phyloP scores from a whole-genome alignment of 495 filamentous ascomycete genomes.

The Penicillium waksmanii region DNA sequence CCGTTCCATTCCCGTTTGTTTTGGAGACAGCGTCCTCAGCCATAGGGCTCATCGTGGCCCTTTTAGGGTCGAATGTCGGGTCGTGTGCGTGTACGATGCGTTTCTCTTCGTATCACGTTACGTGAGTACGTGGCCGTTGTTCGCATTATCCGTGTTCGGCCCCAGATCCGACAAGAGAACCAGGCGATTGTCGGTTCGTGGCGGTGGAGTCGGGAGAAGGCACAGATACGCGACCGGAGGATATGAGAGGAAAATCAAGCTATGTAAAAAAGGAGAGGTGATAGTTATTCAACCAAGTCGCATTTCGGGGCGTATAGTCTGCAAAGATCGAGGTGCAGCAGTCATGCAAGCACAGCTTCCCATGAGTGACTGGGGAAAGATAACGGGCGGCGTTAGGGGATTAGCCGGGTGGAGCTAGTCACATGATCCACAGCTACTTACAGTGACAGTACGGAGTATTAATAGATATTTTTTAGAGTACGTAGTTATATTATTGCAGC shows the following conservation, averaged over 20 bases:
- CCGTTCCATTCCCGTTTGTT: slow-evolving; percentile 13
- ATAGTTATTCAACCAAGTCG: slow-evolving; percentile 4
- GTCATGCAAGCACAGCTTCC: slow-evolving; percentile 3
- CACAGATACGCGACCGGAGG: background rate
- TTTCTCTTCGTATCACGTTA: background rate
- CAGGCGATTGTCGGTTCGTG: slow-evolving; percentile 10
- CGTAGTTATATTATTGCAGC: too few species aligned
- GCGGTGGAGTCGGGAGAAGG: background rate
- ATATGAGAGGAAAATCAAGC: background rate
- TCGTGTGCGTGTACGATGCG: background rate
- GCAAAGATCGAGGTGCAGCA: background rate
- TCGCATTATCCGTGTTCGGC: slow-evolving; percentile 11
- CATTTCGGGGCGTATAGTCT: background rate
- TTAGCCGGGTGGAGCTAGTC: slow-evolving; percentile 20
- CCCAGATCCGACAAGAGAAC: background rate
- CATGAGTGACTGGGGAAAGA: slow-evolving; percentile 20
- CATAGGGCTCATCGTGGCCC: slow-evolving; percentile 15
- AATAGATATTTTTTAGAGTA: too few species aligned
- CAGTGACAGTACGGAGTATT: background rate
- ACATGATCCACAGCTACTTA: slow-evolving; percentile 10
- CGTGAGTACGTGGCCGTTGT: background rate
- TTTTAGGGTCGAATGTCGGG: background rate
- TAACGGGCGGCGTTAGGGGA: slow-evolving; percentile 14
- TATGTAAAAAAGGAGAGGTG: background rate
- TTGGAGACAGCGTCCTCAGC: slow-evolving; percentile 12